Conservation (phyloP, 768 basidiomycete genomes). For the Paxillus rubicundulus region DNA sequence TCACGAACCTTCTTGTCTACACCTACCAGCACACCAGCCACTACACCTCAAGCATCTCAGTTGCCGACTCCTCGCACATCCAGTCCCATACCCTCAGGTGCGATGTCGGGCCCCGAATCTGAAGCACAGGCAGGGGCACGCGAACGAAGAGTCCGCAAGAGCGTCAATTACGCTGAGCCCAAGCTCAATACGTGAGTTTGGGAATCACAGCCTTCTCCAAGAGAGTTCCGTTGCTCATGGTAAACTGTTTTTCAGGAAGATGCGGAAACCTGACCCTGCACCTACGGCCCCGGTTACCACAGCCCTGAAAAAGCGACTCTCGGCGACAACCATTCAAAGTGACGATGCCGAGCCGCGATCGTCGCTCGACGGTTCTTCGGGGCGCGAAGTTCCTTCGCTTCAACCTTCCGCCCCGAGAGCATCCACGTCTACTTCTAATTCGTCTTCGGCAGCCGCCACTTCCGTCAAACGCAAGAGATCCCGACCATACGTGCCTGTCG, state of each 20-base stretch:
- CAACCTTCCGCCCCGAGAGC: conserved; percentile 35
- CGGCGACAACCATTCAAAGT: conserved; percentile 31
- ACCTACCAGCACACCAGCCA: conserved; percentile 42
- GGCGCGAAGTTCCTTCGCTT: conserved; percentile 31
- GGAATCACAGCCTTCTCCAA: background rate
- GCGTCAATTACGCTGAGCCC: conserved; percentile 84
- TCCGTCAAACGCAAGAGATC: conserved; percentile 53
- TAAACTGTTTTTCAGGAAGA: conserved; percentile 55
- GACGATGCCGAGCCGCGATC: conserved; percentile 41
- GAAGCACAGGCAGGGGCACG: conserved; percentile 34
- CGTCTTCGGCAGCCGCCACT: conserved; percentile 25
- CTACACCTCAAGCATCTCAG: conserved; percentile 33
- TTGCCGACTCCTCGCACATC: conserved; percentile 53
- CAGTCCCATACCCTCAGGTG: conserved; percentile 39
- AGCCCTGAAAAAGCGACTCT: conserved; percentile 44
- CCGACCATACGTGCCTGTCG: conserved; percentile 41
- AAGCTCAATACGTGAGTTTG: conserved; percentile 79
- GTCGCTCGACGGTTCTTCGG: conserved; percentile 35
- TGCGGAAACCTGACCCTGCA: conserved; percentile 77
- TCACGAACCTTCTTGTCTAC: conserved; percentile 42
- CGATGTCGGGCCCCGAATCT: conserved; percentile 33
- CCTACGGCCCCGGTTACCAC: conserved; percentile 34
- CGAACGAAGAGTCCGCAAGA: conserved; percentile 65
- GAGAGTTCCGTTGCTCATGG: conserved; percentile 7
- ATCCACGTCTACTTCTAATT: conserved; percentile 35